Evolutionary conservation across 139 green algal species (phyloP), one percentile per base, ranked within the genome.

Genomic region (Chlorella sp.): DNA sequence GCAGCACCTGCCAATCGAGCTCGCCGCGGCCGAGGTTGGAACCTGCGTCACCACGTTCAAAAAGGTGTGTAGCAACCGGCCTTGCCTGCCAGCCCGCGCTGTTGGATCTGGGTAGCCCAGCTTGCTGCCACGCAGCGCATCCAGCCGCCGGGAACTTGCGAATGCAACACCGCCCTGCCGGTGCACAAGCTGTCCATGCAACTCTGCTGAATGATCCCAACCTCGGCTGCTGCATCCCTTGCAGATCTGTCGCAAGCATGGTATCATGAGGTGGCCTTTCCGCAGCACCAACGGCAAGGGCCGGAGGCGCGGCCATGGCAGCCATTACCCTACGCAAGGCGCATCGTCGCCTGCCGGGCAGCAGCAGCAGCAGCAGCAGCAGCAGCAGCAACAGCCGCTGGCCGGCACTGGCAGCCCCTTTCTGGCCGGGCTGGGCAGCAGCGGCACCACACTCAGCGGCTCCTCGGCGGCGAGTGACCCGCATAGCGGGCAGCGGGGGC

Each of bases 1-100:
- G 76, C 60, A 82, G 76, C 76, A 82, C 38, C 57, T 82, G 6
- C 76, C 76, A 11, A 82, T 82, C 36, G 76, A 82, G 76, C 36
- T 82, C 11, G 76, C 76, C 0, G 76, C 76, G n/a, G 60, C 38
- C 2, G 76, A 82, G 15, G 76, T 82, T 0, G 76, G 76, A 25
- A 63, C 71, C 26, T 82, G 76, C 16, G 76, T 82, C 20, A 82
- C 76, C 4, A 82, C 76, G 5, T 82, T 82, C 26, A 82, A 82
- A 26, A 81, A 81, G 34, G 74, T 23, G 55, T 34, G 72, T 3
- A 18, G 39, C 51, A 20, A 20, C 2, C 51, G 9, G 51, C 51
- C 51, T 60, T 60, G 51, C 51, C 18, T 60, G 51, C 51, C 51
- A 60, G 51, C 44, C 44, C 44, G 44, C n/a, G 44, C 44, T 60